These are phyloP conservation scores for Mycena rebaudengoi DNA, from an alignment of 768 basidiomycete genomes.

Conservation along the genomic window DNA sequence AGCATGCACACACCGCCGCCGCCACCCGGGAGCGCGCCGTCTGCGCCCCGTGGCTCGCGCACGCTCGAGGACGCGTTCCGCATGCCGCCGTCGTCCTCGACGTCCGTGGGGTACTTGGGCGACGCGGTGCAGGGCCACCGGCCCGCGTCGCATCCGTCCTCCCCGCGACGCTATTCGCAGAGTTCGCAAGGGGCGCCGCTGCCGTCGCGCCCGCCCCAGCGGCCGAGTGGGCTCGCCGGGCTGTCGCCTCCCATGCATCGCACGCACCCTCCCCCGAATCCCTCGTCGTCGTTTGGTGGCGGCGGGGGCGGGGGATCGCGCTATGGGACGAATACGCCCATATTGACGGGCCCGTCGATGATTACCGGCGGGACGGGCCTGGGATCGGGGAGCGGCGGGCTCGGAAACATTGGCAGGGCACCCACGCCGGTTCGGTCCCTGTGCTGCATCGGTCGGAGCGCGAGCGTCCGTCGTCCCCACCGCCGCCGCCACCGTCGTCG, in stretches of 20 bases:
- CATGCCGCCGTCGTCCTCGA: conserved; percentile 37
- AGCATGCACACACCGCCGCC: conserved; percentile 30
- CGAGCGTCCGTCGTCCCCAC: conserved; percentile 16
- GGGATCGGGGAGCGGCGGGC: conserved; percentile 19
- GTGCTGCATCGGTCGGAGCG: conserved; percentile 26
- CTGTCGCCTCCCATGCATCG: conserved; percentile 27
- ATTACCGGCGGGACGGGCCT: conserved; percentile 18
- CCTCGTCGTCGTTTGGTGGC: conserved; percentile 30
- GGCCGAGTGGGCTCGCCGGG: conserved; percentile 16
- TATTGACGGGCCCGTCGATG: conserved; percentile 12
- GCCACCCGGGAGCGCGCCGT: conserved; percentile 36
- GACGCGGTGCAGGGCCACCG: conserved; percentile 24
- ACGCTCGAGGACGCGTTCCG: conserved; percentile 40
- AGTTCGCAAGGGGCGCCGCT: conserved; percentile 20
- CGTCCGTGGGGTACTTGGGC: conserved; percentile 33
- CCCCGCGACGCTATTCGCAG: conserved; percentile 28
- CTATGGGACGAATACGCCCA: conserved; percentile 21
- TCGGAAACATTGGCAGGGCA: conserved; percentile 8
- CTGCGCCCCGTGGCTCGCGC: conserved; percentile 42
- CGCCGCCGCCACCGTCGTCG: too few relatives aligned
- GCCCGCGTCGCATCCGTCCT: conserved; percentile 24
- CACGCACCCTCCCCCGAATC: conserved; percentile 33
- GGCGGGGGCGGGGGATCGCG: conserved; percentile 28
- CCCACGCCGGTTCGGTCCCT: conserved; percentile 26
- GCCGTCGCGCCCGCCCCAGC: conserved; percentile 33